Conservation (phyloP, 768 basidiomycete genomes). For the Trametopsis cervina region DNA sequence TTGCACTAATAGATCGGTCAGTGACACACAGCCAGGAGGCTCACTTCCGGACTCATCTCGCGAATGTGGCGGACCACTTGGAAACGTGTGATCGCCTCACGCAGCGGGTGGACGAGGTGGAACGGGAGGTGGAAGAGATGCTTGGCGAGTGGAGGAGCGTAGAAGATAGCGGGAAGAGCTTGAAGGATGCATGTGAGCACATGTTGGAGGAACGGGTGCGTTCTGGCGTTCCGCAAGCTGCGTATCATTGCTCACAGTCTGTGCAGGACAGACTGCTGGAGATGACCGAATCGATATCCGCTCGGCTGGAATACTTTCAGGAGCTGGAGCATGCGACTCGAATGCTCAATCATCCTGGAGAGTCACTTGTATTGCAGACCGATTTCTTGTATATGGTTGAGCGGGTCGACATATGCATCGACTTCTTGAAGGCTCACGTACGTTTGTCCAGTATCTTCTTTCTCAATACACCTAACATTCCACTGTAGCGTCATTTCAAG, state of each 20-base stretch:
- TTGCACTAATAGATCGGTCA: constrained; percentile 79
- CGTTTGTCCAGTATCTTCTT: constrained; percentile 22
- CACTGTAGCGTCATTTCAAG: constrained; percentile 73
- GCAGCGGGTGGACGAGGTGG: constrained; percentile 66
- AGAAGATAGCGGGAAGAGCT: constrained; percentile 85
- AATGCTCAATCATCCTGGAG: constrained; percentile 91
- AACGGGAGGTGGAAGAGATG: constrained; percentile 73
- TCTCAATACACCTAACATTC: no score
- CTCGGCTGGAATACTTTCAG: constrained; percentile 86
- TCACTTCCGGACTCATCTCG: constrained; percentile 82
- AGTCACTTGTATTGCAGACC: constrained; percentile 80
- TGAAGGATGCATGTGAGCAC: constrained; percentile 88
- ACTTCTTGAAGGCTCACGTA: constrained; percentile 83
- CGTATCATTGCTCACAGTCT: constrained; percentile 1
- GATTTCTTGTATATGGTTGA: constrained; percentile 97
- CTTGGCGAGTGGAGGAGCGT: constrained; percentile 79
- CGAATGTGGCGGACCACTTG: constrained; percentile 68
- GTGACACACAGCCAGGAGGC: constrained; percentile 93
- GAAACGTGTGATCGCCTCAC: constrained; percentile 71
- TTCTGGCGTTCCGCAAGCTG: background rate
- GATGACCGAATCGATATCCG: constrained; percentile 76
- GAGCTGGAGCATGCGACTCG: constrained; percentile 90
- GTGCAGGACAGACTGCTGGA: constrained; percentile 79
- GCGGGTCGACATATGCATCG: constrained; percentile 89
- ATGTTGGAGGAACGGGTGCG: constrained; percentile 84